Conservation (phyloP, 2,329 filamentous ascomycete species). For the Ophiostoma ulmi region DNA sequence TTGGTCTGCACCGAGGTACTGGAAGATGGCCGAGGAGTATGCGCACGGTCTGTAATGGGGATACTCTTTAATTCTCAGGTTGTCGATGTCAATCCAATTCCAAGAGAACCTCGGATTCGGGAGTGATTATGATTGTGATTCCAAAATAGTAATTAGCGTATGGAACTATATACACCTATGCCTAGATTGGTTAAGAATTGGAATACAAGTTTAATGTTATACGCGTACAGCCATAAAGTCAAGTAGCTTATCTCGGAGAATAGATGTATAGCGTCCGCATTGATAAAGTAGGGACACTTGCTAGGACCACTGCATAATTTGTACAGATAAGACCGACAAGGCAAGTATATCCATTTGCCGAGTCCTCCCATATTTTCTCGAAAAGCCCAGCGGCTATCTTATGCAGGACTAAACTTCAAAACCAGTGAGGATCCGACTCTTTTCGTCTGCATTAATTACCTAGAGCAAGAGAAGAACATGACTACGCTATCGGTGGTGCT, state of each 20-base stretch:
- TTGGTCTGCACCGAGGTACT: constrained; percentile 16
- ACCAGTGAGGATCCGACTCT: not conserved
- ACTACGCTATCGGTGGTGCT: not conserved
- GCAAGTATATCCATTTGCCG: not conserved
- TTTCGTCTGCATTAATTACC: not conserved
- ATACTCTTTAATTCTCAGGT: not conserved
- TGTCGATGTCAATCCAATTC: not conserved
- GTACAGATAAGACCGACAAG: not conserved
- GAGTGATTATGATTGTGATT: not conserved
- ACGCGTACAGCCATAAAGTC: too few relatives aligned
- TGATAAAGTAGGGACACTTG: not conserved
- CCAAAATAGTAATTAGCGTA: not conserved
- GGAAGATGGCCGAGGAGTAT: constrained; percentile 15
- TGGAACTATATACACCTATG: not conserved
- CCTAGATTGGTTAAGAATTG: not conserved
- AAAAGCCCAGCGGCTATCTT: not conserved
- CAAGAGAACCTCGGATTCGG: not conserved
- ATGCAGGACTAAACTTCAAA: not conserved
- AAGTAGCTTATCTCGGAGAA: constrained; percentile 1
- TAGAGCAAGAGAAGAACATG: not conserved
- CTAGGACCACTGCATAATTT: not conserved
- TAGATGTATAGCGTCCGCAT: not conserved
- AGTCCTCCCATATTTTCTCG: not conserved
- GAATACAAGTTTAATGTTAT: not conserved
- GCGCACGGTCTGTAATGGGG: not conserved